Base-by-base conservation (phyloP, 73 alveolate genomes). In the Halteria grandinella region DNA sequence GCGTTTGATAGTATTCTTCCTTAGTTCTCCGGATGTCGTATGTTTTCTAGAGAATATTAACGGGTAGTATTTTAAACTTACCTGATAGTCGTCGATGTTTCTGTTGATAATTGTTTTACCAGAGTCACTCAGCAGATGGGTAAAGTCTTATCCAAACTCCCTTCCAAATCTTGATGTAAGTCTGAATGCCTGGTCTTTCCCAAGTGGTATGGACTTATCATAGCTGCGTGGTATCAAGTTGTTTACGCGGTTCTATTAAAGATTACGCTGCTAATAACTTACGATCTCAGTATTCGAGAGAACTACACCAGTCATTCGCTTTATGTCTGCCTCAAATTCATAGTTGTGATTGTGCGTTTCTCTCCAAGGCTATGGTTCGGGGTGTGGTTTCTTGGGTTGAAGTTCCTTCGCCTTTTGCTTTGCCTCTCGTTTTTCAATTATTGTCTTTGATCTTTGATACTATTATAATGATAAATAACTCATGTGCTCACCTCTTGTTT, bases 301-400 rank as follows among this genome's bases (percentile, higher is more conserved):
- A 4, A 37, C 69, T 23, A 44, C 80, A 36, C 80, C 80, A 10
- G 43, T 3, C 8, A 66, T 20, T 34, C 69, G 23, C 43, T 66
- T 66, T 15, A 31, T 31, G 15, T 66, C 66, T 20, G 37, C 43
- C 24, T 66, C 80, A 44, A 66, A 66, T 37, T 23, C 14, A 44
- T 66, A 66, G 29, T 66, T 66, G 6, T 47, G 50, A 66, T 66
- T 66, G 32, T 44, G 54, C 4, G 80, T 66, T 66, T 66, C 80
- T 21, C 80, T 6, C 80, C 80, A 66, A 10, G 80, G 80, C 47
- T 66, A 28, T 47, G 43, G 45, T 28, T 44, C 28, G 10, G 53
- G 11, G 23, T 8, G 17, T 3, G 80, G 80, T 27, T 66, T 66
- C 53, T 66, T 21, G 1, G 80, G 80, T 28, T 66, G 36, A 36